Conservation (phyloP, 202 grass and related monocot species). For the Alloteropsis angusta region DNA sequence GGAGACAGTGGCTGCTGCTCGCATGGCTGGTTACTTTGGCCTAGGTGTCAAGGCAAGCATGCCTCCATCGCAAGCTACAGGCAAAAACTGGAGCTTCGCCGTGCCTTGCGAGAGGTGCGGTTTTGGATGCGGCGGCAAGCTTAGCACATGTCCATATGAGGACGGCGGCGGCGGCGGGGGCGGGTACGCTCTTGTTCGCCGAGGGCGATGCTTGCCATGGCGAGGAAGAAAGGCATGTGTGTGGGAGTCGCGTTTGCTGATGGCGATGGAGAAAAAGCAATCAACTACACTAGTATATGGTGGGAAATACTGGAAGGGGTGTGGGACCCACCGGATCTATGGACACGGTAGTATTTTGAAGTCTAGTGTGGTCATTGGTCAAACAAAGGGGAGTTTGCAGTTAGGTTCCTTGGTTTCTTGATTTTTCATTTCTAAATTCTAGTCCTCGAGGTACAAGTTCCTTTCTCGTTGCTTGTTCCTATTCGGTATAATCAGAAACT, state of each 20-base stretch:
- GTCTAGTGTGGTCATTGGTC: neutral
- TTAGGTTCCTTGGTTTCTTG: neutral
- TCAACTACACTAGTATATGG: neutral
- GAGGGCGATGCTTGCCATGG: conserved; percentile 17
- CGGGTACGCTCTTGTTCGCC: neutral
- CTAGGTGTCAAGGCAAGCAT: conserved; percentile 13
- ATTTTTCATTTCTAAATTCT: neutral
- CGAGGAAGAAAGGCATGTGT: conserved; percentile 33
- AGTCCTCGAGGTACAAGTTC: too few species aligned
- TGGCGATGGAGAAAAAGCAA: neutral
- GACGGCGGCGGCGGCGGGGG: neutral
- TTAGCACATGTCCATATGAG: conserved; percentile 3
- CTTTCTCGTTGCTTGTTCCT: too few species aligned
- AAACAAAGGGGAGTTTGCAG: neutral
- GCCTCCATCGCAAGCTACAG: neutral
- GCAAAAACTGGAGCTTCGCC: neutral
- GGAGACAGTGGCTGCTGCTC: neutral
- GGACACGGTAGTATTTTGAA: neutral
- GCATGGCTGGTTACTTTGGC: conserved; percentile 21
- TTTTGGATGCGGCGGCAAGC: neutral
- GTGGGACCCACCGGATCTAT: neutral
- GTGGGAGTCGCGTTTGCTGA: conserved; percentile 13
- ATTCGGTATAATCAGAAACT: too few species aligned
- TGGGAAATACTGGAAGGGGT: neutral
- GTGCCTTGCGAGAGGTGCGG: neutral